Evolutionary conservation across 2,329 filamentous ascomycete genomes (phyloP), one percentile per base, ranked within the genome.

Genomic region (Torrubiellomyces zombiae): DNA sequence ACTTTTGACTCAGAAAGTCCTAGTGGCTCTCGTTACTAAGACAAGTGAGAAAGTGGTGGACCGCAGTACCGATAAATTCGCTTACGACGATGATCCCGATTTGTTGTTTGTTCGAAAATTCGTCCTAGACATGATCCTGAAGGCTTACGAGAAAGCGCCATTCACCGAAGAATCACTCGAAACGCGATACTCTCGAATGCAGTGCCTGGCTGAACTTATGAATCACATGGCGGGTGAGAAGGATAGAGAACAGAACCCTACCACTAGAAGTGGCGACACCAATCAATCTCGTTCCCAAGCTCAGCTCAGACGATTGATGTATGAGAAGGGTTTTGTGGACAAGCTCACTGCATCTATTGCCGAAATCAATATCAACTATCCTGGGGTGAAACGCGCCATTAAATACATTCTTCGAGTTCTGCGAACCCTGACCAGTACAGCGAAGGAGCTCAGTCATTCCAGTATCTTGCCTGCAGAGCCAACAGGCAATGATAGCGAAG

Each of bases 341-440:
- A 78, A 86, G 23, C 56, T 98, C 30, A 95, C 89, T 2, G 70
- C 75, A 9, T 92, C 91, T 1, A 85, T 98, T 38, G 82, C 89
- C 11, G 91, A 98, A 40, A 77, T 98, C 31, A 89, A 94, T 45
- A 67, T 98, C 32, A 92, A 91, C 38, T 94, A 91, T 50, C 85
- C 86, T 0, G 77, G 80, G 14, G 80, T 91, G 10, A 93, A 92
- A 56, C 73, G 85, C 23, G 85, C 85, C 9, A 82, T 98, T 42
- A 98, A 95, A 55, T 91, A 93, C 48, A 93, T 98, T 26, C 62
- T 98, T 22, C 77, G 81, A 18, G 86, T 92, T 3, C 62, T 98
- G 13, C 81, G 86, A 40, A 74, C 79, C 28, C 59, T 98, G 20
- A 93, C 86, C 1, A 76, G 77, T 35, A 86, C 85, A 8, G 89